A percentile compares a stretch with the other conserved stretches of the same genome.
phyloP scores from a whole-genome alignment of 768 basidiomycete genomes.

The Amanita thiersii region DNA sequence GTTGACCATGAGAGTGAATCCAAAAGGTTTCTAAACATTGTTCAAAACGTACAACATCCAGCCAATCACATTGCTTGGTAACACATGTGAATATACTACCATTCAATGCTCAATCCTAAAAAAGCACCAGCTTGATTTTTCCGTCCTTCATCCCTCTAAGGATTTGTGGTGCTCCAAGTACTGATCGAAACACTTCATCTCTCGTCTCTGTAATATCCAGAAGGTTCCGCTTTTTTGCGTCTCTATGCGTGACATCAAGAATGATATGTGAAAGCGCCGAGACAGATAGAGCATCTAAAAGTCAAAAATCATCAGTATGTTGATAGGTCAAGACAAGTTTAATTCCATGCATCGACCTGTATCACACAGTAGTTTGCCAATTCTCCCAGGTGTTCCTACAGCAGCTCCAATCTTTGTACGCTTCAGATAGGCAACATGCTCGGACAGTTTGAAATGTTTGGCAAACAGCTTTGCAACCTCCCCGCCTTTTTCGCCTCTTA shows the following conservation, averaged over 20 bases:
- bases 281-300: constrained; percentile 59
- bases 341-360: constrained; percentile 39
- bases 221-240: constrained; percentile 67
- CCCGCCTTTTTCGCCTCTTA: constrained; percentile 77
- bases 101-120: constrained; percentile 30
- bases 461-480: constrained; percentile 95
- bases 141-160: constrained; percentile 59
- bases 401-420: constrained; percentile 84
- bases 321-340: not conserved
- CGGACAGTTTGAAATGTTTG: constrained; percentile 85
- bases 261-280: constrained; percentile 80
- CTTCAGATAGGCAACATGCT: constrained; percentile 78
- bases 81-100: constrained; percentile 5
- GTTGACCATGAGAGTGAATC: constrained; percentile 84
- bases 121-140: constrained; percentile 74
- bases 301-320: constrained; percentile 8
- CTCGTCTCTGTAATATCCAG: constrained; percentile 81
- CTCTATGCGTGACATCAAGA: constrained; percentile 66
- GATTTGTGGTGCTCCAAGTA: constrained; percentile 57
- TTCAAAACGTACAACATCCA: constrained; percentile 7
- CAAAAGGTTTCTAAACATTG: constrained; percentile 72
- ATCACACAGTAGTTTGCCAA: constrained; percentile 78
- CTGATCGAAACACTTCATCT: constrained; percentile 69
- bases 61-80: constrained; percentile 16
- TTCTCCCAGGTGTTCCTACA: constrained; percentile 85